These are phyloP conservation scores for Exophiala oligosperma DNA, from an alignment of 2,329 filamentous ascomycete species.

Conservation along the genomic window DNA sequence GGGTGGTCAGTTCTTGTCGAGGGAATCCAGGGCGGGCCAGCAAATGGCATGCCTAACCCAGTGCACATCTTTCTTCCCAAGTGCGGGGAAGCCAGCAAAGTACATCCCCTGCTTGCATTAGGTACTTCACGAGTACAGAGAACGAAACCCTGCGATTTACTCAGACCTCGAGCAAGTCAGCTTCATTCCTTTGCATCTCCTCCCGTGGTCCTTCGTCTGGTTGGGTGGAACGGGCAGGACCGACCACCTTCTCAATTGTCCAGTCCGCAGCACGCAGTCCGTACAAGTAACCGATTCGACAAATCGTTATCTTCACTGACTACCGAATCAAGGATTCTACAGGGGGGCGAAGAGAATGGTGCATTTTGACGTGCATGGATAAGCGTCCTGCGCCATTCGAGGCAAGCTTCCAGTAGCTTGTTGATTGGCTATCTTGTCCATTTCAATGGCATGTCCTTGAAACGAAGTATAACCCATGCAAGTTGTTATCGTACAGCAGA, in stretches of 20 bases:
- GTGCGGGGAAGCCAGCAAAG: neutral
- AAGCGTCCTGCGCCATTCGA: neutral
- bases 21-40: neutral
- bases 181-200: neutral
- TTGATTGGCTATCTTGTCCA: neutral
- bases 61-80: neutral
- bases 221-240: neutral
- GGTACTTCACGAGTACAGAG: neutral
- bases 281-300: neutral
- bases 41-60: neutral
- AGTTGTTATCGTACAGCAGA: neutral
- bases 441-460: neutral
- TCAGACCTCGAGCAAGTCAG: neutral
- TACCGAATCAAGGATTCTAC: neutral
- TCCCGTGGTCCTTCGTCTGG: neutral
- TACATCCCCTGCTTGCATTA: neutral
- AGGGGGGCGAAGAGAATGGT: neutral
- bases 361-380: slow-evolving; percentile 10
- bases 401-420: no score
- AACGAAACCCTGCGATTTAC: neutral
- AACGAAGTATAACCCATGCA: neutral
- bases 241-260: neutral
- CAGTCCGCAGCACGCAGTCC: neutral
- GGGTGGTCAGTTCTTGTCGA: neutral
- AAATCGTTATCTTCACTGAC: neutral